Evolutionary conservation across 441 rosid genomes (phyloP).

Genomic region (Geranium incanum): DNA sequence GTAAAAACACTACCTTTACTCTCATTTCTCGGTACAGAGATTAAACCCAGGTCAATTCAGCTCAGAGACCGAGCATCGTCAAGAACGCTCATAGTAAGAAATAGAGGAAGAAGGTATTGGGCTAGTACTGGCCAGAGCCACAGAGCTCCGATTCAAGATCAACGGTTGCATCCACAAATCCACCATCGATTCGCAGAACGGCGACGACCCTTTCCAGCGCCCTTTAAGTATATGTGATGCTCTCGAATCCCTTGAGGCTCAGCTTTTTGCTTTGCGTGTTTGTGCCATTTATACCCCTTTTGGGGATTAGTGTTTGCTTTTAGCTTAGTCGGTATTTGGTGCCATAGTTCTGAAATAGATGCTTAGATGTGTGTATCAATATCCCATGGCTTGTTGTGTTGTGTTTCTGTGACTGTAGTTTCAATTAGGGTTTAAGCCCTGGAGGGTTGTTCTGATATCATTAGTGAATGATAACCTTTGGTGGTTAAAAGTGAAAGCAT

Average conservation of each 20-base stretch:
- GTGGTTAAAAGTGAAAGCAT: too few relatives aligned
- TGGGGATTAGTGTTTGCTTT: too few relatives aligned
- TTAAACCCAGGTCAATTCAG: background rate
- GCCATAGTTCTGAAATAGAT: too few relatives aligned
- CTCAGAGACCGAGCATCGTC: background rate
- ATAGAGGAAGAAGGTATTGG: conserved; percentile 66
- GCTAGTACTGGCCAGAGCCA: conserved; percentile 61
- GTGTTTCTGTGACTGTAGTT: background rate
- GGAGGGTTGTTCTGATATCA: background rate
- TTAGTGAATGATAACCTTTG: too few relatives aligned
- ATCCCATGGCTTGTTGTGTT: too few relatives aligned
- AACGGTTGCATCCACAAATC: conserved; percentile 47
- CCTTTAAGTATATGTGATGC: too few relatives aligned
- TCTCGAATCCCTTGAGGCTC: conserved; percentile 46
- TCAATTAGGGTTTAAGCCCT: background rate
- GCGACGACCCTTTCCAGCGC: conserved; percentile 9
- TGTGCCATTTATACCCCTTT: too few relatives aligned
- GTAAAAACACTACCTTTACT: too few relatives aligned
- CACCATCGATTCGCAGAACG: conserved; percentile 17
- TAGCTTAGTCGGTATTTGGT: too few relatives aligned
- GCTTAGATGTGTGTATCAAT: background rate
- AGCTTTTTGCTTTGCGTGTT: conserved; percentile 72
- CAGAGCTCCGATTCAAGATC: conserved; percentile 62
- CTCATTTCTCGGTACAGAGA: too few relatives aligned
- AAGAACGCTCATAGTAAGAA: background rate